Percentiles rank a stretch among this genome's conserved stretches.
These are phyloP conservation scores for Eutypa lata DNA, from an alignment of 2,329 filamentous ascomycete genomes.

Conservation along the genomic window DNA sequence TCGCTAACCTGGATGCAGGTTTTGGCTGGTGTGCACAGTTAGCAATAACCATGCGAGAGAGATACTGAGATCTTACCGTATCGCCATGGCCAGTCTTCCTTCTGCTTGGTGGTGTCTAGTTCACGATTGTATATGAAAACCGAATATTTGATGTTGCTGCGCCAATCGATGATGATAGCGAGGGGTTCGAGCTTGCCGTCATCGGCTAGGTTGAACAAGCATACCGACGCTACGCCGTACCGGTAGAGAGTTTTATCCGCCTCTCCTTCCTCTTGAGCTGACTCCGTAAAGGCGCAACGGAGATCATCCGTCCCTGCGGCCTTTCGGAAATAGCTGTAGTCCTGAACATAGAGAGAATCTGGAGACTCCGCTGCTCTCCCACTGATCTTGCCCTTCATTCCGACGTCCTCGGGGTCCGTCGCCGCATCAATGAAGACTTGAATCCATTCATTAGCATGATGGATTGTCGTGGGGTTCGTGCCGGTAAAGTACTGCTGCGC, in stretches of 20 bases:
- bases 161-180: constrained; percentile 47
- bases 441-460: constrained; percentile 27
- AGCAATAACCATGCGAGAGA: too few species aligned
- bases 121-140: constrained; percentile 49
- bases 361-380: too few species aligned
- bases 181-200: constrained; percentile 46
- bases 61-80: constrained; percentile 23
- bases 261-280: constrained; percentile 10
- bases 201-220: constrained; percentile 38
- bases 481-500: constrained; percentile 43
- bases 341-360: constrained; percentile 37
- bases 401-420: too few species aligned
- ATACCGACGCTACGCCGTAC: constrained; percentile 38
- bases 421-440: too few species aligned
- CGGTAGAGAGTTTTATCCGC: constrained; percentile 13
- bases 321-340: constrained; percentile 40
- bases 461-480: constrained; percentile 42
- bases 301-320: constrained; percentile 28
- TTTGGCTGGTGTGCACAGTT: constrained; percentile 32
- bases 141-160: constrained; percentile 37
- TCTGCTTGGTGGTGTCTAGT: constrained; percentile 29
- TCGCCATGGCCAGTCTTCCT: constrained; percentile 48
- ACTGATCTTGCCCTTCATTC: too few species aligned
- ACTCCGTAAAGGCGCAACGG: constrained; percentile 26
- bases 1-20: constrained; percentile 45